Evolutionary conservation across 495 filamentous ascomycete genomes (phyloP), one percentile per base, ranked within the genome.

Genomic region (Penicillium ochrochloron): DNA sequence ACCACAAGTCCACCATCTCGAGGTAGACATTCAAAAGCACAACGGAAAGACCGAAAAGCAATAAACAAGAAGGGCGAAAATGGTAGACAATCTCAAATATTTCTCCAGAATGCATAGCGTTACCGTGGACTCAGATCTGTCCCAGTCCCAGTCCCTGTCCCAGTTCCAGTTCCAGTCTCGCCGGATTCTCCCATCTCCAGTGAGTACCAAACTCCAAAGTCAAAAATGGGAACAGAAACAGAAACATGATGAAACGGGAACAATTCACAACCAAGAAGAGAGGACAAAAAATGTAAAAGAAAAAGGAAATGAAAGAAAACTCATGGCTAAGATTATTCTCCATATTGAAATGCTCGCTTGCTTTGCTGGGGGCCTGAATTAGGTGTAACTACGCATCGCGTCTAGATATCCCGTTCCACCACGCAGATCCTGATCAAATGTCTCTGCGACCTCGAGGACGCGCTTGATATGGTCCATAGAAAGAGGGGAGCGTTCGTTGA

Each of bases 381-480:
- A 83, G 53, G 81, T 83, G 68, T 84, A 84, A 59, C 80, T 83
- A 21, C 81, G 69, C 81, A 84, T 84, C 1, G 80, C 82, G 66
- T 84, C 82, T 29, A 83, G 68, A 58, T 84, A 84, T 15, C 82
- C 83, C 19, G 78, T 88, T 46, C 90, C 90, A 33, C 90, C 90
- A 53, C 81, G 85, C 33, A 91, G 59, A 76, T 97, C 92, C 25
- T 87, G 83, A 55, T 94, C 91, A 70, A 97, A 97, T 15, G 86
- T 90, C 70, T 92, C 89, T 19, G 89, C 88, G 3, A 96, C 92
- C 34, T 92, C 89, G 3, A 97, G 84, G 19, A 96, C 92, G 55
- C 89, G 84, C 66, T 87, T 88, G 77, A 97, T 92, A 72, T 96
- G 92, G 48, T 86, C 84, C 89, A 96, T 93, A 2, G 84, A 83